Percentiles rank a stretch among this genome's conserved stretches.
Evolutionary conservation across 2,329 filamentous ascomycete species (phyloP).

Genomic region (Furcasterigmium sp.): DNA sequence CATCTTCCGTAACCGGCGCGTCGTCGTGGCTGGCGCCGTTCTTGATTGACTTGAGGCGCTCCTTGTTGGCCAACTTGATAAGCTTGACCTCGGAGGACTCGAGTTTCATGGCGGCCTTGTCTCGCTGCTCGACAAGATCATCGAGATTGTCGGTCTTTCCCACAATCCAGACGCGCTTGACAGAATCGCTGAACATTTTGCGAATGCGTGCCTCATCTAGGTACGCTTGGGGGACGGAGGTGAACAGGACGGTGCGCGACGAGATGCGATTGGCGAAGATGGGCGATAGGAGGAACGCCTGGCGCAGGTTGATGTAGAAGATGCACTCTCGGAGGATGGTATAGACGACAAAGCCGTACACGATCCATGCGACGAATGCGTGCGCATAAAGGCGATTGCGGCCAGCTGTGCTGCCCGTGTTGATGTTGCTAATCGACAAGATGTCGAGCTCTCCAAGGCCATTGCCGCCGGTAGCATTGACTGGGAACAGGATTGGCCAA

Average conservation of each 20-base stretch:
- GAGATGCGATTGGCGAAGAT: conserved; percentile 81
- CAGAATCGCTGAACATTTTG: conserved; percentile 74
- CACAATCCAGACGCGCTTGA: conserved; percentile 80
- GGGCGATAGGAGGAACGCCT: conserved; percentile 85
- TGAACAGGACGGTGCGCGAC: conserved; percentile 84
- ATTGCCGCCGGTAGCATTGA: conserved; percentile 79
- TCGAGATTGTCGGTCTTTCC: conserved; percentile 73
- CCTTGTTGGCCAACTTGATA: conserved; percentile 71
- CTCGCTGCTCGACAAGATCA: conserved; percentile 74
- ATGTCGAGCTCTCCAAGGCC: conserved; percentile 64
- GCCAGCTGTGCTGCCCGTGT: conserved; percentile 38
- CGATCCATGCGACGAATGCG: conserved; percentile 73
- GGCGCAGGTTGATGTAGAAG: conserved; percentile 87
- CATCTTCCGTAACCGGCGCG: conserved; percentile 46
- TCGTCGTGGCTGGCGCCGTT: conserved; percentile 43
- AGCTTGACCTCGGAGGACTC: conserved; percentile 85
- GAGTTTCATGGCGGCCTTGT: conserved; percentile 73
- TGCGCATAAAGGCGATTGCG: conserved; percentile 75
- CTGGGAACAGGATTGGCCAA: conserved; percentile 79
- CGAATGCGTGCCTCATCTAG: conserved; percentile 72
- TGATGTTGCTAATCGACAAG: conserved; percentile 73
- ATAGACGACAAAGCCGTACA: conserved; percentile 83
- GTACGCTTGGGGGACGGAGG: conserved; percentile 75
- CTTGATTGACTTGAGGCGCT: conserved; percentile 62
- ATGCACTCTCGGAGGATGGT: conserved; percentile 83